phyloP scores from a whole-genome alignment of 352 stramenopile species.

The Phytophthora agathidicida region DNA sequence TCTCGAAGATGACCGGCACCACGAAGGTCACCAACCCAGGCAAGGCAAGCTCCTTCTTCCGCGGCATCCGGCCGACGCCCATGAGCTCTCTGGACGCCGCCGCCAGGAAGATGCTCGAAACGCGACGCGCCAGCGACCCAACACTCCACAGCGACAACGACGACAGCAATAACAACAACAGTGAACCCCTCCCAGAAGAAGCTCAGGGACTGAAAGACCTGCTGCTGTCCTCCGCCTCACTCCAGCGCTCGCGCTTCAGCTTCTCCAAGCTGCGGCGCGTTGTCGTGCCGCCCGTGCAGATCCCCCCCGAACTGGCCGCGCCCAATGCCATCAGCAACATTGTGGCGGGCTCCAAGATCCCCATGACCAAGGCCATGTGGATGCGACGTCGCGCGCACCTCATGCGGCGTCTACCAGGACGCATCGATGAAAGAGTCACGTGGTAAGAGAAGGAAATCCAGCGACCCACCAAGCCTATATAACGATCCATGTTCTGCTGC shows the following conservation, averaged over 20 bases:
- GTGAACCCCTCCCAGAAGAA: slow-evolving; percentile 22
- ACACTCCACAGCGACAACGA: neutral
- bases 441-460: slow-evolving; percentile 21
- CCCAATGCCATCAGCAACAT: slow-evolving; percentile 42
- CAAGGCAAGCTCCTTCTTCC: slow-evolving; percentile 9
- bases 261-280: slow-evolving; percentile 42
- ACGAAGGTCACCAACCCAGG: slow-evolving; percentile 2
- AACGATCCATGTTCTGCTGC: neutral
- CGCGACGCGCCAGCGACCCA: slow-evolving; percentile 4
- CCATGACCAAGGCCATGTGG: slow-evolving; percentile 57
- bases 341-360: slow-evolving; percentile 56
- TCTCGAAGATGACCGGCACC: slow-evolving; percentile 28
- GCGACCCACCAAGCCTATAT: no score
- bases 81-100: slow-evolving; percentile 13
- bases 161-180: slow-evolving; percentile 3
- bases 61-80: slow-evolving; percentile 10
- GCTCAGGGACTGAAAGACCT: slow-evolving; percentile 41
- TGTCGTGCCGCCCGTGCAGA: slow-evolving; percentile 50
- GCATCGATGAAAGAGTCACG: slow-evolving; percentile 43
- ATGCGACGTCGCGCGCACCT: slow-evolving; percentile 40
- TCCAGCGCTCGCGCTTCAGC: slow-evolving; percentile 35
- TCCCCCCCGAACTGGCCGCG: slow-evolving; percentile 39
- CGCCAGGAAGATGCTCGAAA: slow-evolving; percentile 34
- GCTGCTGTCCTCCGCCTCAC: slow-evolving; percentile 19
- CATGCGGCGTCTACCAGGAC: slow-evolving; percentile 39